Base-by-base conservation (phyloP, 805 yeast species). In the Wickerhamiella sorbophila region DNA sequence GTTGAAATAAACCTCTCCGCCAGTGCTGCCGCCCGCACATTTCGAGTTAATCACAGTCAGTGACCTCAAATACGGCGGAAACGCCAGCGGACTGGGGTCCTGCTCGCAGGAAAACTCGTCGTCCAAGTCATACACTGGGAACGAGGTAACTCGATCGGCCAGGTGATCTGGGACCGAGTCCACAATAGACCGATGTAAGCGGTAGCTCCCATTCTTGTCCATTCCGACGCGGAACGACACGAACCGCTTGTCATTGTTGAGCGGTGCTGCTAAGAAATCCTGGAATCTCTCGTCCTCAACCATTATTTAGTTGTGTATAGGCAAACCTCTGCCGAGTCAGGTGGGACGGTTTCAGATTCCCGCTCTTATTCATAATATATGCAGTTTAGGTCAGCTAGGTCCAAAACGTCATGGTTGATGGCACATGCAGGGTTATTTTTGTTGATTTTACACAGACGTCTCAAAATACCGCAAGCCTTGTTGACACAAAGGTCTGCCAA, bases 1-100 rank as follows among this genome's bases (percentile, higher is more conserved):
- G 15, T 51, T 45, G 24, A 53, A 54, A 45, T 60, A 63, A 5
- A 54, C 36, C 5, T 41, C 46, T 2, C 52, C 49, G 27, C 59
- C 53, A 21, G 37, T 34, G 10, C 46, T 45, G 14, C 48, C 36
- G 8, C 63, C 65, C 1, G 65, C 57, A 3, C 43, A 38, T 34
- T 52, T 49, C 10, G 64, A 59, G 44, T 61, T 62, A 4, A 62
- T 50, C 15, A 62, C 56, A 1, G 61, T 58, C 19, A 62, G 47
- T 40, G 51, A 49, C 15, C 51, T 37, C 33, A 56, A 45, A 21
- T 51, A 53, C 5, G 34, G 34, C 2, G 61, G 60, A 10, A 44
- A 39, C 12, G 27, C 34, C 18, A 47, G 40, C 19, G 29, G 21
- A n/a, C 31, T 26, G 19, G 18, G 38, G 21, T 21, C 9, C n/a